Base-by-base conservation (phyloP, 805 yeast genomes). In the Zygosaccharomyces rouxii region DNA sequence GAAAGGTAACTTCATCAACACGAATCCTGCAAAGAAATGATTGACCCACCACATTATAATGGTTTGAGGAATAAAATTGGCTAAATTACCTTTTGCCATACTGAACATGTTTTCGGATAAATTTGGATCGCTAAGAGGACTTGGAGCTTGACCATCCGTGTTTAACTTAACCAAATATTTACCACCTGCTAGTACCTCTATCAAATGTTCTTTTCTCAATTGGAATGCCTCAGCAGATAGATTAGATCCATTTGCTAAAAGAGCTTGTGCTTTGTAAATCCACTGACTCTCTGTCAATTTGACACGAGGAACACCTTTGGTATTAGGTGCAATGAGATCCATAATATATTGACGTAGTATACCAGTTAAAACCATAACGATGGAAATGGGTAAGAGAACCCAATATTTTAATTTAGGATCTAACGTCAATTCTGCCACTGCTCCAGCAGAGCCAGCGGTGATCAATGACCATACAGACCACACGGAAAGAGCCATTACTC, bases 41-140 rank as follows among this genome's bases (percentile, higher is more conserved):
- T 87, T 88, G 52, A 92, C 92, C 96, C 97, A 94, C 61, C 89
- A 89, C 97, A 94, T 90, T 55, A 90, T 85, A 35, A 90, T 66
- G 0, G 97, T 88, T 70, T 94, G 98, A 1, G 98, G 97, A 16
- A 89, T 78, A 63, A 83, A 87, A 67, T 81, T 87, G 62, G 90
- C 83, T 54, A 89, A 71, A 62, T 89, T 90, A 7, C 84, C 83
- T 63, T 89, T 89, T 50, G 89, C 78, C 83, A 87, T 83, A 42
- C 75, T 77, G 73, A 83, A 74, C 75, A 94, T 70, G 19, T 83
- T 79, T 48, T 89, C 96, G 52, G 83, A 76, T 23, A 84, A 74
- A 42, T 74, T 72, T 3, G 95, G 84, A 58, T 88, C 96, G 1
- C 80, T 67, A 41, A 89, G 74, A 16, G 92, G 88, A 54, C 84